A percentile compares a stretch with the other conserved stretches of the same genome.
Evolutionary conservation across 2,329 filamentous ascomycete genomes (phyloP).

Genomic region (Aspergillus versicolor): DNA sequence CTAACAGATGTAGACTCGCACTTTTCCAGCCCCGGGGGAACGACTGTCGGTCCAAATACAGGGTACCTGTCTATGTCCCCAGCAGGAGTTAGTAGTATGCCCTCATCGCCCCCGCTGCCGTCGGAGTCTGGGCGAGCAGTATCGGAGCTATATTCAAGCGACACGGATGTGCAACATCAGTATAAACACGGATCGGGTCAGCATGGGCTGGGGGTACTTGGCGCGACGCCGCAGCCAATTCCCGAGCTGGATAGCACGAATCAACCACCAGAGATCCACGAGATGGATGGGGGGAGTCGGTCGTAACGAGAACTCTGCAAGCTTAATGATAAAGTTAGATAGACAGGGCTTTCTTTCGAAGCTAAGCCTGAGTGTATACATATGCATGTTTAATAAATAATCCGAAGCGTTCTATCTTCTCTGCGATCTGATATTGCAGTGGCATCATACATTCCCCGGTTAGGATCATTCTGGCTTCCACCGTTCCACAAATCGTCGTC

Average conservation of each 20-base stretch:
- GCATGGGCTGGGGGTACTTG: not conserved
- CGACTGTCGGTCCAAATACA: not conserved
- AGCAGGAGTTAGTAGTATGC: no score
- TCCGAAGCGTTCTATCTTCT: constrained; percentile 32
- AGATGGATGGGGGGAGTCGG: constrained; percentile 11
- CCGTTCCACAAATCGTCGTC: constrained; percentile 46
- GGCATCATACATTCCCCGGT: no score
- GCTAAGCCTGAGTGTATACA: not conserved
- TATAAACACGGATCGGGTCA: not conserved
- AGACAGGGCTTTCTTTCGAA: no score
- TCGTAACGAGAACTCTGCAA: not conserved
- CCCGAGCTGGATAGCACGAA: constrained; percentile 15
- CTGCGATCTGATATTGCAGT: constrained; percentile 54
- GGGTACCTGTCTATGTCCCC: not conserved
- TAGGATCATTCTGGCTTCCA: no score
- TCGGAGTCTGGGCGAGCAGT: not conserved
- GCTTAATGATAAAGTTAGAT: no score
- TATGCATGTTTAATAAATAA: not conserved
- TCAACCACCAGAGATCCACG: constrained; percentile 10
- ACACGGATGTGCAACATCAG: not conserved
- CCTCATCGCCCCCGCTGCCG: not conserved
- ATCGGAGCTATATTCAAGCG: not conserved
- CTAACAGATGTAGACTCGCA: not conserved
- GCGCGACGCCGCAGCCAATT: constrained; percentile 9
- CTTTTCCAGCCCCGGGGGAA: not conserved